A percentile compares a stretch with the other conserved stretches of the same genome.
Conservation (phyloP, 768 basidiomycete species). For the Boletus vermiculosoides region DNA sequence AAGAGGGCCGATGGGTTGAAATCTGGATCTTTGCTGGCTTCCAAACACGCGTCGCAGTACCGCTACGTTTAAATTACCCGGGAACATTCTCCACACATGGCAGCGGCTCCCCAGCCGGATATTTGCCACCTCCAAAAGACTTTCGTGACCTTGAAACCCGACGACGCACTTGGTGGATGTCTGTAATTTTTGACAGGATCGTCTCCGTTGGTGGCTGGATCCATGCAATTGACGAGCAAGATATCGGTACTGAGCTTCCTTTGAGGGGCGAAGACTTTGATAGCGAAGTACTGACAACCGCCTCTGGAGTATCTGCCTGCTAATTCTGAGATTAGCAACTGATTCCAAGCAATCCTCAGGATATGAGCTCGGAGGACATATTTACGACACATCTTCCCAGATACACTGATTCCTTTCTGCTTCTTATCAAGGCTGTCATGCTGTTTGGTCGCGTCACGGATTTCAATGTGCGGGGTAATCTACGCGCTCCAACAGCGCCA, state of each 20-base stretch:
- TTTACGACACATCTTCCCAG: conserved; percentile 69
- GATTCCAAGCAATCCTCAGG: conserved; percentile 74
- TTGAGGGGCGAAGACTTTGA: conserved; percentile 76
- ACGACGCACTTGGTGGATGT: conserved; percentile 90
- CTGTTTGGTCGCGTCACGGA: conserved; percentile 84
- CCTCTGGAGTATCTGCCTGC: conserved; percentile 4
- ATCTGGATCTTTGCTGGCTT: conserved; percentile 90
- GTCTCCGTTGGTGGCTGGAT: conserved; percentile 82
- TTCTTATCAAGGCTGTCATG: conserved; percentile 83
- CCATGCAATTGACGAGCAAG: conserved; percentile 79
- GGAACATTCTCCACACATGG: conserved; percentile 75
- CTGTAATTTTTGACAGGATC: conserved; percentile 82
- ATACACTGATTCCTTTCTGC: conserved; percentile 80
- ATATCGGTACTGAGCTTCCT: conserved; percentile 82
- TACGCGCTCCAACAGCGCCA: conserved; percentile 63
- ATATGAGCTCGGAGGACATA: conserved; percentile 58
- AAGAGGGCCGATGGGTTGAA: conserved; percentile 87
- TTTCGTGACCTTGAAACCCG: conserved; percentile 73
- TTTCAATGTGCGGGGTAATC: conserved; percentile 73
- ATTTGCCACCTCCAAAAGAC: conserved; percentile 77
- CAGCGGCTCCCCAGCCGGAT: conserved; percentile 70
- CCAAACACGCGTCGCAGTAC: conserved; percentile 78
- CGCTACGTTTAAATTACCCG: conserved; percentile 80
- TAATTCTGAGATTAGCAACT: conserved; percentile 42
- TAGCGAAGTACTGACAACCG: conserved; percentile 50